Conservation (phyloP, 2,329 filamentous ascomycete genomes). For the Fusarium verticillioides region DNA sequence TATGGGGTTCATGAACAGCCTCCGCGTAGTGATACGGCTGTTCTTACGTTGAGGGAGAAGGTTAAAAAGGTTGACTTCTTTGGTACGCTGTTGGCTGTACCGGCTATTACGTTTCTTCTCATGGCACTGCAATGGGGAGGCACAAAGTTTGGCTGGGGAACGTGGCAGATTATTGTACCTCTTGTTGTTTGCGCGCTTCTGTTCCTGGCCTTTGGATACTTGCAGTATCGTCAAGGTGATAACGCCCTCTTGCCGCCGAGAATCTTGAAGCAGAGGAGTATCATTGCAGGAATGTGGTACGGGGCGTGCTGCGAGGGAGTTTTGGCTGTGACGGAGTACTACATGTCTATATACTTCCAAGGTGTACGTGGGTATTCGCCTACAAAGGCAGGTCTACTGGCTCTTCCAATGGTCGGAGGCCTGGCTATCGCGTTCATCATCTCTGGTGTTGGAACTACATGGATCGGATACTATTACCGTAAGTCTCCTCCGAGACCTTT, state of each 20-base stretch:
- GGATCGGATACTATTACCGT: conserved; percentile 43
- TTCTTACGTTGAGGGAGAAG: conserved; percentile 26
- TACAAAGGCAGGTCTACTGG: conserved; percentile 31
- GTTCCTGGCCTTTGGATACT: conserved; percentile 26
- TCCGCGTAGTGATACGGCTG: background rate
- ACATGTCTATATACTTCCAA: conserved; percentile 44
- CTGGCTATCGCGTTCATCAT: conserved; percentile 25
- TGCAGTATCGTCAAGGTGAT: conserved; percentile 35
- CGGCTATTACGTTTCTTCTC: conserved; percentile 32
- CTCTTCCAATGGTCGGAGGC: conserved; percentile 39
- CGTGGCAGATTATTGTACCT: conserved; percentile 34
- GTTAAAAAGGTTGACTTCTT: conserved; percentile 26
- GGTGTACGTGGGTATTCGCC: conserved; percentile 38
- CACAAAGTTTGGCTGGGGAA: conserved; percentile 36
- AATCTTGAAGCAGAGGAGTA: conserved; percentile 40
- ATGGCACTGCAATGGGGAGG: conserved; percentile 44
- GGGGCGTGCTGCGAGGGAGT: conserved; percentile 38
- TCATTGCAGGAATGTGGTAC: conserved; percentile 40
- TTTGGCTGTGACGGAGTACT: conserved; percentile 39
- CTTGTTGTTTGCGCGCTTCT: conserved; percentile 18
- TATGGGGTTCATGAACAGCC: conserved; percentile 37
- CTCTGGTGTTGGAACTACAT: conserved; percentile 37
- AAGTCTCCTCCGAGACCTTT: rapidly evolving
- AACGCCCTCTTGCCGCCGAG: conserved; percentile 29
- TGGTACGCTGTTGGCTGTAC: conserved; percentile 27